Evolutionary conservation across 2,329 filamentous ascomycete species (phyloP), one percentile per base, ranked within the genome.

Genomic region (Cladosporium sphaerospermum): DNA sequence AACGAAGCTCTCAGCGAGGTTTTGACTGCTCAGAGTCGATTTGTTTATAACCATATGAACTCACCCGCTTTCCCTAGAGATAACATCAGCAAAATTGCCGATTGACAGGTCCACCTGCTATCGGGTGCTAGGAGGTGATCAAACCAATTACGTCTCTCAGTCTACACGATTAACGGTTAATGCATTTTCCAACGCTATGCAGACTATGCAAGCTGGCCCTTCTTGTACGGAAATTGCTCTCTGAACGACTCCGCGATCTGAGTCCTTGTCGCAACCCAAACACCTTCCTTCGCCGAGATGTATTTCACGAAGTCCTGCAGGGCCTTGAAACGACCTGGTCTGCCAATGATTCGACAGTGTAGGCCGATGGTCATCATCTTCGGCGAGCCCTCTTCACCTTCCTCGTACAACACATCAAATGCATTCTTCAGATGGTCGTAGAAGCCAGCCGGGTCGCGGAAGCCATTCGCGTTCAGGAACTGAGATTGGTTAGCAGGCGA

Each of bases 361-460:
- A 80, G 61, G 1, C 74, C 76, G 19, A 81, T 72, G 0, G 78
- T 80, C 78, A 81, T 81, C 78, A 80, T 80, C 65, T 78, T 79
- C 4, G 76, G 76, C 57, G 63, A 64, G 1, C 76, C 76, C 9
- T 69, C 69, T 48, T 70, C 62, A 1, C 76, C 77, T 56, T 80
- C 77, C 31, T 75, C 75, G 54, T 79, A 79, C 32, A 80, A 61
- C 14, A 77, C 73, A 58, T 81, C 78, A 49, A 81, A 80, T 0
- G 77, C 74, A 16, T 73, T 73, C 64, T 77, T 76, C 13, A 80
- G 58, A 56, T 80, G 74, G 14, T 62, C 57, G 51, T 68, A 72
- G 61, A 78, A 78, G 4, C 69, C 73, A 9, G 66, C 59, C 0
- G 75, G 72, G 37, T 71, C 73, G 4, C 72, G 66, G 57, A 77